These are phyloP conservation scores for Neurospora sp. DNA, from an alignment of 495 filamentous ascomycete species.

Conservation along the genomic window DNA sequence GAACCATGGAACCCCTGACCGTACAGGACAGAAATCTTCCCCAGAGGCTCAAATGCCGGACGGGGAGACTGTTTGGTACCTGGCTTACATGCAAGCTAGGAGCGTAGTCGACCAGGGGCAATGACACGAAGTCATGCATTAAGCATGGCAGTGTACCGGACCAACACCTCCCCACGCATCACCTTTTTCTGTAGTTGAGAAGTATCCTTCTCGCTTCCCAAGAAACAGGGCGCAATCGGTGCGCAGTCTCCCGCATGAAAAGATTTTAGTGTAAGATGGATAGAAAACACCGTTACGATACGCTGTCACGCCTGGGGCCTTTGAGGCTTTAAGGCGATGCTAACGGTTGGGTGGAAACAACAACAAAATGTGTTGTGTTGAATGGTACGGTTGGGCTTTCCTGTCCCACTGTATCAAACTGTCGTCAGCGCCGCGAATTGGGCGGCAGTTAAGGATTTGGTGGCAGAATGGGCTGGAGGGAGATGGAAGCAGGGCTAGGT, in stretches of 20 bases:
- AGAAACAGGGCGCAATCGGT: background rate
- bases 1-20: background rate
- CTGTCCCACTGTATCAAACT: background rate
- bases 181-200: background rate
- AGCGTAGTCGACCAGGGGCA: constrained; percentile 20
- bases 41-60: background rate
- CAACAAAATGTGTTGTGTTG: background rate
- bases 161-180: constrained; percentile 3
- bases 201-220: background rate
- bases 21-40: background rate
- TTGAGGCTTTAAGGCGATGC: background rate
- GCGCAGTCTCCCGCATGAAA: background rate
- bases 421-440: constrained; percentile 5
- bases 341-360: background rate
- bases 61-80: background rate
- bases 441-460: constrained; percentile 5
- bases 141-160: constrained; percentile 10
- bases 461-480: constrained; percentile 12
- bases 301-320: background rate
- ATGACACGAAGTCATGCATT: constrained; percentile 39
- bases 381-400: background rate
- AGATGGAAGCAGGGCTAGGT: constrained; percentile 2
- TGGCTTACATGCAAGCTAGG: background rate
- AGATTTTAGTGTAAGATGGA: background rate
- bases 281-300: background rate